phyloP scores from a whole-genome alignment of 768 basidiomycete species.

The Suillus lakei region DNA sequence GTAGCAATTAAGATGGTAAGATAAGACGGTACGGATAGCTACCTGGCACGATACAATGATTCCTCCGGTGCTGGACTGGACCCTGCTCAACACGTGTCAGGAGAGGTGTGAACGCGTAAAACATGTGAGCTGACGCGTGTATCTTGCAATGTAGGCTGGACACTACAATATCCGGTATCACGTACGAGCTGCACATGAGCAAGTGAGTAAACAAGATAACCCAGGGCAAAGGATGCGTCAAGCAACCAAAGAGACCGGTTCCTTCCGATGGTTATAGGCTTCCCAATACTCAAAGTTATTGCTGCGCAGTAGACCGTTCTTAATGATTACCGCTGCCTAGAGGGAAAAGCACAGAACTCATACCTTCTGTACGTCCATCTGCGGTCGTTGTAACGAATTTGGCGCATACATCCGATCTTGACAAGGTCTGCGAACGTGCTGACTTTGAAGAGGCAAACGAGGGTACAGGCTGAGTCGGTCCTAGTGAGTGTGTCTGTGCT shows the following conservation, averaged over 20 bases:
- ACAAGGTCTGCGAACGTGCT: conserved; percentile 15
- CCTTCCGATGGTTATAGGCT: conserved; percentile 72
- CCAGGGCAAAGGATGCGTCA: neutral
- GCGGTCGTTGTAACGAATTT: conserved; percentile 64
- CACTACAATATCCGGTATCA: conserved; percentile 63
- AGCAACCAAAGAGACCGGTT: conserved; percentile 69
- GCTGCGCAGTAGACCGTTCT: conserved; percentile 41
- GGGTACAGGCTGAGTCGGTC: conserved; percentile 34
- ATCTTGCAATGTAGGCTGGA: conserved; percentile 78
- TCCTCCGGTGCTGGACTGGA: conserved; percentile 71
- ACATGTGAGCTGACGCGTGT: conserved; percentile 63
- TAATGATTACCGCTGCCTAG: neutral
- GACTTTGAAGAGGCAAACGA: conserved; percentile 25
- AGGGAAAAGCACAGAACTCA: neutral
- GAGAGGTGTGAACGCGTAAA: neutral
- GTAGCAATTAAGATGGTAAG: neutral
- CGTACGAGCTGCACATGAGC: conserved; percentile 51
- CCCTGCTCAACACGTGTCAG: conserved; percentile 42
- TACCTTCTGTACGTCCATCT: conserved; percentile 73
- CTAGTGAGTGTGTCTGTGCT: conserved; percentile 6
- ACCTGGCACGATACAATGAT: conserved; percentile 84
- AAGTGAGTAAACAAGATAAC: conserved; percentile 5
- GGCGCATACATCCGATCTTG: conserved; percentile 60
- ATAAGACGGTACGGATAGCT: conserved; percentile 8
- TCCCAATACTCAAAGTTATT: conserved; percentile 61